Evolutionary conservation across 1,284 basidiomycete species (phyloP), one percentile per base, ranked within the genome.

Genomic region (Apiotrichum gracile): DNA sequence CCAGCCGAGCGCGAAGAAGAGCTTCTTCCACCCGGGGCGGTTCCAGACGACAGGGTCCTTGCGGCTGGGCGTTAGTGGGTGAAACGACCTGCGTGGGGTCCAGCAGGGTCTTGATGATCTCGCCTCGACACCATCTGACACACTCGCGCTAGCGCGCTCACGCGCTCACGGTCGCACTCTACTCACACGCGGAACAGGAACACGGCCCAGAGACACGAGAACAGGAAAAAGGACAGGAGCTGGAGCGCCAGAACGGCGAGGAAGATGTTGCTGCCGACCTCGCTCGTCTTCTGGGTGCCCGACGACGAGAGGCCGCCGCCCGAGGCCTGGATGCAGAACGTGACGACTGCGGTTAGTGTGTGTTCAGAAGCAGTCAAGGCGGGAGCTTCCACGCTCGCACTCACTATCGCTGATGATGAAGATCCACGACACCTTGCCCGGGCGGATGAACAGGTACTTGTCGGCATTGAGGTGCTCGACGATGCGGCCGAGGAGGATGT

Each of bases 401-500:
- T 29, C 42, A 34, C 86, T 74, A 62, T 87, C 85, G 17, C 82
- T 60, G 45, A 63, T 64, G 12, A 73, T 58, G 47, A 71, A 73
- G 24, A 60, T 60, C 38, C 61, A 54, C 25, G 61, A 65, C 26
- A 73, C 65, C 16, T 49, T 44, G 17, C 61, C 41, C 0, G 70
- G 61, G 22, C 41, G 37, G 31, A 72, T 51, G 52, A 68, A 63
- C 4, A 73, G 56, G 51, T 63, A 78, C 33, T 78, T 60, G 53
- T 80, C 77, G 45, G 78, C 78, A 40, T 76, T 65, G 6, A 86
- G 70, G 65, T 80, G 77, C 27, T 73, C 73, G 9, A 83, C 81
- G 10, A 88, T 69, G 19, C 82, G 80, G 5, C 85, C 84, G 8
- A 87, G 78, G 22, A 87, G 76, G 49, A 86, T 76, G 61, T 87